Evolutionary conservation across 1,284 basidiomycete species (phyloP), one percentile per base, ranked within the genome.

Genomic region (Moesziomyces sp.): DNA sequence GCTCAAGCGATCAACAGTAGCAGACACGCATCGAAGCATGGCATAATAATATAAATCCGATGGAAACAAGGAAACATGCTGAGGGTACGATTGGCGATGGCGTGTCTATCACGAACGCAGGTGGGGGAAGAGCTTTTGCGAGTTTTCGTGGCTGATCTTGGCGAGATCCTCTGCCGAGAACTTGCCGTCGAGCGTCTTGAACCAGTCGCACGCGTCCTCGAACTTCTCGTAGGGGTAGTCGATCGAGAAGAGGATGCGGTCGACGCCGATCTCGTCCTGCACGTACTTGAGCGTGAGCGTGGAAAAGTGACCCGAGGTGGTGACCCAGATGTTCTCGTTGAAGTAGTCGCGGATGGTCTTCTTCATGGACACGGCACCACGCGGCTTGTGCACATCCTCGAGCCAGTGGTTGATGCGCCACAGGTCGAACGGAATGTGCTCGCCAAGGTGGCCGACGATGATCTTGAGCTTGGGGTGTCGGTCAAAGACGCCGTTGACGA

Each of bases 321-420:
- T 79, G 63, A 74, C 78, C 78, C 72, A 84, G 71, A 77, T 81
- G 62, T 81, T 72, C 65, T 77, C 73, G 67, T 77, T 72, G 43
- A 82, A 80, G 48, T 61, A 64, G 52, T 79, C 79, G 6, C 72
- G 71, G 53, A 77, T 66, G 10, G 59, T 73, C 70, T 73, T 71
- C 64, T 76, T 74, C 68, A 73, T 74, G 30, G 68, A 68, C 21
- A 74, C 71, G 9, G 72, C 73, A 10, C 70, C 70, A 19, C 78
- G 69, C 19, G 73, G 73, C 70, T 76, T 77, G 75, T 79, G 78
- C 3, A 79, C 78, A 60, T 82, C 80, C 63, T 83, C 77, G 55
- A 81, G 78, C 82, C 82, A 83, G 76, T 82, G 81, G 69, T 84
- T 77, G 74, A 83, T 83, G 26, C 82, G 67, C 82, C 81, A 83